A percentile compares a stretch with the other conserved stretches of the same genome.
These are phyloP conservation scores for Mortierella sp. DNA, from an alignment of 371 early-diverging fungal genomes.

Conservation along the genomic window DNA sequence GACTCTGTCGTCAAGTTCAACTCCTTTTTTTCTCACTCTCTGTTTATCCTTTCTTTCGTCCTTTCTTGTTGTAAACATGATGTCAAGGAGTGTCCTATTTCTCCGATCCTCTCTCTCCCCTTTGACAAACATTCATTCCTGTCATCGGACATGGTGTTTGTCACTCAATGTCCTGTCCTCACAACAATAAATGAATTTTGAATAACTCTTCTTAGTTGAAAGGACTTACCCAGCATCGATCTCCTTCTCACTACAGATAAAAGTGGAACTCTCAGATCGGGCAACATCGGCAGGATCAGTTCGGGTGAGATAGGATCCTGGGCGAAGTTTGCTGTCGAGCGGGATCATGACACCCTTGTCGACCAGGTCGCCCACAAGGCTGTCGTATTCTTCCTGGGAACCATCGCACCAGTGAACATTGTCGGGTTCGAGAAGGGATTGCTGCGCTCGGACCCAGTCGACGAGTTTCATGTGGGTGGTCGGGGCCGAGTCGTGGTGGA, in stretches of 20 bases:
- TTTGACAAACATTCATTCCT: neutral
- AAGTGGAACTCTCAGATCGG: constrained; percentile 60
- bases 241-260: constrained; percentile 57
- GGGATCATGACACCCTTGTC: constrained; percentile 72
- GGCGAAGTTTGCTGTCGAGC: constrained; percentile 65
- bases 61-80: neutral
- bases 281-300: constrained; percentile 63
- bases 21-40: neutral
- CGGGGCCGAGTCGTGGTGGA: constrained; percentile 20
- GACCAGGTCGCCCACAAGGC: constrained; percentile 46
- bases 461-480: constrained; percentile 41
- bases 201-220: too few relatives aligned
- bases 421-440: constrained; percentile 47
- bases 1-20: neutral
- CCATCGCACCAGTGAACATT: constrained; percentile 58
- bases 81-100: neutral
- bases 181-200: neutral
- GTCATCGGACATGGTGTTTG: neutral
- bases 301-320: constrained; percentile 64
- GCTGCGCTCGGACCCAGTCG: constrained; percentile 52
- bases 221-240: constrained; percentile 59
- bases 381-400: constrained; percentile 54
- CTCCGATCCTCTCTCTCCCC: neutral
- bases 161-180: neutral
- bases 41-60: too few relatives aligned